Base-by-base conservation (phyloP, 2,329 filamentous ascomycete species). In the Neoscytalidium dimidiatum region DNA sequence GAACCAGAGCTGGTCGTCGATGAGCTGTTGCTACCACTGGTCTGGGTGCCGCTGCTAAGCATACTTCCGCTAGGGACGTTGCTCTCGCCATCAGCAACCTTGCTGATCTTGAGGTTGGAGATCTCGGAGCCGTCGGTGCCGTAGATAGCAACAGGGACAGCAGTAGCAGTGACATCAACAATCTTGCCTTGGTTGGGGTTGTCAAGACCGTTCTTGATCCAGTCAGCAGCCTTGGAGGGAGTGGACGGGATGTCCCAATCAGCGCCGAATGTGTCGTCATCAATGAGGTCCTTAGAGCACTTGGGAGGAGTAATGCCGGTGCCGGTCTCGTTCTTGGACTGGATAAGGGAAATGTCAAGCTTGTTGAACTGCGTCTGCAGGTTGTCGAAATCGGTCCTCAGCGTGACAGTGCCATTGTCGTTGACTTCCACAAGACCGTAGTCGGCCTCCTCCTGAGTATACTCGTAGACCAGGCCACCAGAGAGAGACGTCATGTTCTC, bases 381-480 rank as follows among this genome's bases (percentile, higher is more conserved):
- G 68, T 91, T 89, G 75, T 90, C 86, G 69, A 76, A 85, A 70
- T 85, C 83, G 31, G 67, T 65, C 29, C 78, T 76, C 19, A 84
- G 76, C 11, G 75, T 72, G 29, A 80, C 71, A 14, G 79, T 79
- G 65, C 75, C 75, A 66, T 85, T 79, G 66, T 70, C 68, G 67
- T 81, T 77, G 66, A 82, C 74, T 35, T 75, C 67, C 11, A 84
- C 80, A 6, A 85, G 74, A 53, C 83, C 83, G 68, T 80, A 85
- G 70, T 84, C 76, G 75, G 90, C 89, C 46, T 80, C 78, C 74
- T 94, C 92, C 77, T 93, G 84, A 0, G 87, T 88, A 77, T 86
- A 94, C 78, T 95, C 90, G 81, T 94, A 95, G 51, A 94, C 90
- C 51, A 95, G 83, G 68, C 91, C 91, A 68, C 92, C 92, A 63